Percentiles rank a stretch among this genome's conserved stretches.
phyloP scores from a whole-genome alignment of 345 rosid genomes.

The Passiflora organensis region DNA sequence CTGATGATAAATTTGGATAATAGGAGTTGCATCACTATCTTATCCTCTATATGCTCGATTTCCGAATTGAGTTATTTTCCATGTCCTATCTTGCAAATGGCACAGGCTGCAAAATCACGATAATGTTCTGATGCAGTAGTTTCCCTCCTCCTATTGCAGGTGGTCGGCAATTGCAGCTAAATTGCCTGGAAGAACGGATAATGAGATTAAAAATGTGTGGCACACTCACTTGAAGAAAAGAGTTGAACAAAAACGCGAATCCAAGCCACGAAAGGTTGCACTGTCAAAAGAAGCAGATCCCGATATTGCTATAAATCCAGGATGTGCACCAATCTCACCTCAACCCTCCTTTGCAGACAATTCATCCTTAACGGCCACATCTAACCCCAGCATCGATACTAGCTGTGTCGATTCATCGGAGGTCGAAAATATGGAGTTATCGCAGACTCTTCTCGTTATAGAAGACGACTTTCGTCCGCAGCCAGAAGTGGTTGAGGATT shows the following conservation, averaged over 20 bases:
- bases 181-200: slow-evolving; percentile 84
- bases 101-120: too few relatives aligned
- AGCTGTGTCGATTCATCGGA: slow-evolving; percentile 12
- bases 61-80: too few relatives aligned
- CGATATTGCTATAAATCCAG: neutral
- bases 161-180: slow-evolving; percentile 88
- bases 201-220: slow-evolving; percentile 91
- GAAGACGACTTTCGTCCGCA: slow-evolving; percentile 70
- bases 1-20: too few relatives aligned
- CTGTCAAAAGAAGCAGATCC: slow-evolving; percentile 9
- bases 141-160: slow-evolving; percentile 26
- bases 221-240: slow-evolving; percentile 87
- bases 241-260: slow-evolving; percentile 24
- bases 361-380: slow-evolving; percentile 36
- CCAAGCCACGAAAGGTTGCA: too few relatives aligned
- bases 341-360: slow-evolving; percentile 46
- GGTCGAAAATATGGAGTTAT: slow-evolving; percentile 14
- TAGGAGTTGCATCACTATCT: too few relatives aligned
- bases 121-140: neutral
- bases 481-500: slow-evolving; percentile 13
- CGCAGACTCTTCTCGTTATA: slow-evolving; percentile 41
- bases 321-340: slow-evolving; percentile 22
- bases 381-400: slow-evolving; percentile 17
- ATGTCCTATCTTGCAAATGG: too few relatives aligned
- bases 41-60: too few relatives aligned